phyloP scores from a whole-genome alignment of 805 yeast species.

The Saturnispora zaruensis region DNA sequence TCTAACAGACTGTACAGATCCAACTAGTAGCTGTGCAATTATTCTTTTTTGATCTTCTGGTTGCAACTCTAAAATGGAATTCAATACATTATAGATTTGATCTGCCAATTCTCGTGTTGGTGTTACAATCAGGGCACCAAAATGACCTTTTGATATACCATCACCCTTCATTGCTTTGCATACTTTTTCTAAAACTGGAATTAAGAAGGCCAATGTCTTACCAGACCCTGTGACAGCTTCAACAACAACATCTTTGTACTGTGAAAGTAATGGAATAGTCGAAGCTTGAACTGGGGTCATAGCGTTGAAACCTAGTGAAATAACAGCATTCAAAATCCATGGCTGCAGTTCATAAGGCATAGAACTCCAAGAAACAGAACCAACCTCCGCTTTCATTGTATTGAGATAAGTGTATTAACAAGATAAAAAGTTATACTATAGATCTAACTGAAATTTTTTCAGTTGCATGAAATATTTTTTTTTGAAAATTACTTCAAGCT shows the following conservation, averaged over 20 bases:
- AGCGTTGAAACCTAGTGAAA: constrained; percentile 61
- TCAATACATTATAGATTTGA: constrained; percentile 64
- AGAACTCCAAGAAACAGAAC: constrained; percentile 55
- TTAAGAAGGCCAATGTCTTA: constrained; percentile 84
- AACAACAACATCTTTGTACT: constrained; percentile 89
- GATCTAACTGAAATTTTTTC: constrained; percentile 1
- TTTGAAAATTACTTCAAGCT: not conserved
- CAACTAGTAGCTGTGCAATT: constrained; percentile 54
- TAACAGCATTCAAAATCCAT: constrained; percentile 65
- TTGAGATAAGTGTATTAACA: not conserved
- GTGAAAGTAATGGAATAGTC: constrained; percentile 73
- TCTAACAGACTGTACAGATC: constrained; percentile 52
- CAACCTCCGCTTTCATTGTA: constrained; percentile 16
- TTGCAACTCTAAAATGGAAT: constrained; percentile 46
- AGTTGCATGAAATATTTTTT: not conserved
- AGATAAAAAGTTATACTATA: not conserved
- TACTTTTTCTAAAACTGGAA: constrained; percentile 73
- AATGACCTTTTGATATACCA: constrained; percentile 49
- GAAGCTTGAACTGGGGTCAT: constrained; percentile 99
- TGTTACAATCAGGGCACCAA: constrained; percentile 63
- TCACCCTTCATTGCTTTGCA: constrained; percentile 22
- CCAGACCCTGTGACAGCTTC: constrained; percentile 98
- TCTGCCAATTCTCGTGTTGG: constrained; percentile 60
- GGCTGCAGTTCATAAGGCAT: constrained; percentile 47
- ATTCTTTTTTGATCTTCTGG: constrained; percentile 39